Percentiles rank a stretch among this genome's conserved stretches.
phyloP scores from a whole-genome alignment of 2,329 filamentous ascomycete genomes.

The Pestalotiopsis sp. region DNA sequence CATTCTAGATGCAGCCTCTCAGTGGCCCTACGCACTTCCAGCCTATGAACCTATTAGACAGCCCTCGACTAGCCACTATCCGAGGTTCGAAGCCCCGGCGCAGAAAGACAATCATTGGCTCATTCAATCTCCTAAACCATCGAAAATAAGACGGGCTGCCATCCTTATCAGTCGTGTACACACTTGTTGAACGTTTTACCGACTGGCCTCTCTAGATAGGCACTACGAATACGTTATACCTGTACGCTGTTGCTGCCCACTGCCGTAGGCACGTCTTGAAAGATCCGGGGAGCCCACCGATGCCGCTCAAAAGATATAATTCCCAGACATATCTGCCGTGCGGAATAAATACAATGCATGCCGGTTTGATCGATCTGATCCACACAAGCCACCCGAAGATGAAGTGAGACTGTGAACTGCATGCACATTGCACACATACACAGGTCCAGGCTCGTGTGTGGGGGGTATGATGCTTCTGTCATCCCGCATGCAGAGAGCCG shows the following conservation, averaged over 20 bases:
- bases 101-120: slow-evolving; percentile 17
- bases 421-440: not conserved
- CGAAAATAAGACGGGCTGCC: slow-evolving; percentile 8
- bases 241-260: not conserved
- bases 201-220: not conserved
- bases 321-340: not conserved
- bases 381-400: not conserved
- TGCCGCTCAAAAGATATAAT: not conserved
- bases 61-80: not conserved
- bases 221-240: not conserved
- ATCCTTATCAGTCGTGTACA: not conserved
- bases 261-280: not conserved
- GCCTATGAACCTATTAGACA: not conserved
- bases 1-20: not conserved
- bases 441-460: slow-evolving; percentile 20
- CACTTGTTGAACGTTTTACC: slow-evolving; percentile 13
- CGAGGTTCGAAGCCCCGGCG: not conserved
- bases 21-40: not conserved
- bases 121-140: slow-evolving; percentile 20
- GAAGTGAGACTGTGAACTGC: not conserved
- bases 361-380: not conserved
- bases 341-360: not conserved
- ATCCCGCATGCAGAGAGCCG: slow-evolving; percentile 18
- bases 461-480: slow-evolving; percentile 13
- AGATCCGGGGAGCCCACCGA: not conserved